Evolutionary conservation across 2,329 filamentous ascomycete genomes (phyloP).

Genomic region (Epichloe brachyelytri): DNA sequence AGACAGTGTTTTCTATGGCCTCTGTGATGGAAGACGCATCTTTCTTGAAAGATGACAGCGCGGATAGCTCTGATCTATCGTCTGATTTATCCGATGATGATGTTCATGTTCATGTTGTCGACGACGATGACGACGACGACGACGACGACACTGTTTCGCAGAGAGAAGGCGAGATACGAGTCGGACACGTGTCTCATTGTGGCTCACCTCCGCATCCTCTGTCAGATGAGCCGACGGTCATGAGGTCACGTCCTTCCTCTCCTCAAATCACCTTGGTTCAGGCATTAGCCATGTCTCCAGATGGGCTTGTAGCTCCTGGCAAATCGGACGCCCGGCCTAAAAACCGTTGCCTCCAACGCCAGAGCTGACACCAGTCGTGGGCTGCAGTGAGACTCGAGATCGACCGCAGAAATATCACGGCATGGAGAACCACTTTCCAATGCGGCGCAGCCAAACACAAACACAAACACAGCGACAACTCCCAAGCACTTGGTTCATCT

Average conservation of each 20-base stretch:
- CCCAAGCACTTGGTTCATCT: conserved; percentile 46
- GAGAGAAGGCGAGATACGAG: conserved; percentile 27
- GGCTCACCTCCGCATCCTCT: conserved; percentile 23
- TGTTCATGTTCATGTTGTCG: too few species aligned
- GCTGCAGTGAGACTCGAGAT: conserved; percentile 18
- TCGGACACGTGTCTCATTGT: conserved; percentile 7
- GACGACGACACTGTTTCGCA: conserved; percentile 34
- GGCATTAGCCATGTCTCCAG: conserved; percentile 20
- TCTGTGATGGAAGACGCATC: conserved; percentile 23
- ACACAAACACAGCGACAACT: conserved; percentile 16
- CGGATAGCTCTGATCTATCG: conserved; percentile 8
- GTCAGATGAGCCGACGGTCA: not conserved
- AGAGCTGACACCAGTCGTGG: conserved; percentile 32
- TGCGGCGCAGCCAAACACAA: conserved; percentile 19
- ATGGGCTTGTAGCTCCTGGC: not conserved
- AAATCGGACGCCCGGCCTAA: not conserved
- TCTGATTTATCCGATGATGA: not conserved
- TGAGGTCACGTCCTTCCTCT: conserved; percentile 22
- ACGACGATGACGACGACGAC: too few species aligned
- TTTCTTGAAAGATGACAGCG: conserved; percentile 38
- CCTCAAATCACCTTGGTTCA: conserved; percentile 36
- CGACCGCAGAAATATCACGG: conserved; percentile 13
- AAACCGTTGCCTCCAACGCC: conserved; percentile 27
- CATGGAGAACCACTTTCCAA: conserved; percentile 24
- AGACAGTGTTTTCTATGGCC: conserved; percentile 16